Evolutionary conservation across 2,329 filamentous ascomycete genomes (phyloP), one percentile per base, ranked within the genome.

Genomic region (Fusarium clavum): DNA sequence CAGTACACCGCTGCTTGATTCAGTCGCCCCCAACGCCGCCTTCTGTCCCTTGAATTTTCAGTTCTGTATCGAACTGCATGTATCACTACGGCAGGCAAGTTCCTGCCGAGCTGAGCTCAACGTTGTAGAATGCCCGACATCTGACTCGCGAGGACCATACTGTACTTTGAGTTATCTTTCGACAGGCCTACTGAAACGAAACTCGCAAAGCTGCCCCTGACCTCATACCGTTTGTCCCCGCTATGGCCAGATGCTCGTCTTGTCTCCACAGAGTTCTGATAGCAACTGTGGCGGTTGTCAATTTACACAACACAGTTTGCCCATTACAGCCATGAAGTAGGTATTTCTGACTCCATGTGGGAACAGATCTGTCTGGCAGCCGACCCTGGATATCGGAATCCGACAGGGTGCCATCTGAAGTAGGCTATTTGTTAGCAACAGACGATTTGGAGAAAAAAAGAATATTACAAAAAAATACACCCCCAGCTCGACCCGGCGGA

Each of bases 1-100:
- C 57, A 70, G 67, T 61, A 57, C 61, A 70, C 67, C 57, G 67
- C 62, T 48, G 47, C 48, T 55, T 63, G 48, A 13, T 40, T 20
- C 30, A 45, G 38, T 53, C 45, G 44, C 52, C 34, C 62, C 20
- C 32, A 48, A 32, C 43, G 49, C 41, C 30, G 41, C 44, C 22
- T 52, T 47, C 24, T 53, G 32, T 57, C 51, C 43, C 53, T 64
- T 67, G 48, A 55, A 61, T 34, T 57, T 57, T 20, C 27, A 40
- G 13, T 44, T 11, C 27, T 29, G 41, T 24, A 24, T 12, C 8
- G n/a, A 20, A 16, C 7, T 34, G 32, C 32, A 34, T 41, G 18
- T 27, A 8, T 24, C 40, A 41, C 22, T 32, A 49, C 30, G 57
- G 67, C 47, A 64, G 52, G 58, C 34, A 61, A 61, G 44, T 43